A percentile compares a stretch with the other conserved stretches of the same genome.
These are phyloP conservation scores for Suillus plorans DNA, from an alignment of 768 basidiomycete species.

Conservation along the genomic window DNA sequence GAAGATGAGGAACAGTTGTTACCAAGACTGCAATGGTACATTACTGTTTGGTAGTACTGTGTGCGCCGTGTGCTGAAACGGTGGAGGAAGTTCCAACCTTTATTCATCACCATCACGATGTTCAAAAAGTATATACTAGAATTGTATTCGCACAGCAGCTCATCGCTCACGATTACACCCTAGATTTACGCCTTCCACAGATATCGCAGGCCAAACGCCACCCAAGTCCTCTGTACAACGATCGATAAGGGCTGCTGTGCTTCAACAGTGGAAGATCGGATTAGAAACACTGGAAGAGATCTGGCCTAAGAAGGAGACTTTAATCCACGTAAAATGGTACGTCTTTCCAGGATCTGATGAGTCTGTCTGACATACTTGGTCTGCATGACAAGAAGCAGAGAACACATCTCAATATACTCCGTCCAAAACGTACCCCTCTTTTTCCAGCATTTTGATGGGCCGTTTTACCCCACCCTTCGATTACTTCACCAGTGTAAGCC, in stretches of 20 bases:
- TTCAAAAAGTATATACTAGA: constrained; percentile 64
- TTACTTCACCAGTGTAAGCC: constrained; percentile 88
- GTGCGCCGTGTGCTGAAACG: constrained; percentile 1
- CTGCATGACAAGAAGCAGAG: constrained; percentile 63
- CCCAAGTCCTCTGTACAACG: constrained; percentile 94
- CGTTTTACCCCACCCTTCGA: constrained; percentile 84
- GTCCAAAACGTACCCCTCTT: constrained; percentile 85
- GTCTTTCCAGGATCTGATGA: constrained; percentile 8
- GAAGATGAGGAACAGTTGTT: neutral
- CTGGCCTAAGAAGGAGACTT: constrained; percentile 98
- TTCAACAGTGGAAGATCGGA: constrained; percentile 83
- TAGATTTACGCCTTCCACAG: constrained; percentile 73
- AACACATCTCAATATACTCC: constrained; percentile 92
- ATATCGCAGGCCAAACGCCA: constrained; percentile 87
- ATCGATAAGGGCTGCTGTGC: constrained; percentile 73
- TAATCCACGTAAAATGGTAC: constrained; percentile 90
- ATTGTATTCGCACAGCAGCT: constrained; percentile 12
- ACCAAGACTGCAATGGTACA: too few species aligned
- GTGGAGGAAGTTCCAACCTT: neutral
- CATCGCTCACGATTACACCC: constrained; percentile 4
- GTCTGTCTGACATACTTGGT: constrained; percentile 14
- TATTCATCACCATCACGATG: constrained; percentile 43
- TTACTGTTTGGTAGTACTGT: constrained; percentile 9
- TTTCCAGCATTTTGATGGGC: constrained; percentile 96
- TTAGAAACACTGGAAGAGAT: constrained; percentile 83